These are phyloP conservation scores for Cytospora schulzeri DNA, from an alignment of 2,329 filamentous ascomycete species.

Conservation along the genomic window DNA sequence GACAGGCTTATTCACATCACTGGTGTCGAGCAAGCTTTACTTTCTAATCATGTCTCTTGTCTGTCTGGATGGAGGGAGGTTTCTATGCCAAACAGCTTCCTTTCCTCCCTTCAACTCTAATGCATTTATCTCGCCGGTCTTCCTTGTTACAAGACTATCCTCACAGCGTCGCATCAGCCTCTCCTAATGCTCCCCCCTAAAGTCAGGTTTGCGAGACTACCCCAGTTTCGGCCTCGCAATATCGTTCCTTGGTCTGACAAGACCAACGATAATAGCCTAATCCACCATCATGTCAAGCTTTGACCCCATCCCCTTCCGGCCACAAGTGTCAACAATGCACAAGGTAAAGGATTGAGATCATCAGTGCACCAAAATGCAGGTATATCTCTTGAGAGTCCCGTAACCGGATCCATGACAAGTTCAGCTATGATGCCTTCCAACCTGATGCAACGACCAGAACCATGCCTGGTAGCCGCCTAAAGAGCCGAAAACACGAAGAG, in stretches of 20 bases:
- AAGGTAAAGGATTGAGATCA: slow-evolving; percentile 3
- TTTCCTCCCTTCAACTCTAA: slow-evolving; percentile 27
- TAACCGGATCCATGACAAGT: slow-evolving; percentile 10
- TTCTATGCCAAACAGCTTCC: slow-evolving; percentile 30
- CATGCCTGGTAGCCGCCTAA: slow-evolving; percentile 29
- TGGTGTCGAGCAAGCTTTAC: neutral
- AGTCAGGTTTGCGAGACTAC: neutral
- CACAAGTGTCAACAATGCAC: slow-evolving; percentile 17
- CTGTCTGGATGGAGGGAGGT: slow-evolving; percentile 23
- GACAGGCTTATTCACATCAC: neutral
- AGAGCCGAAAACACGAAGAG: slow-evolving; percentile 41
- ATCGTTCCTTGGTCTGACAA: neutral
- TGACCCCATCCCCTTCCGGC: neutral
- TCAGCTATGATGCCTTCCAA: slow-evolving; percentile 13
- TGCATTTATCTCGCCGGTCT: slow-evolving; percentile 25
- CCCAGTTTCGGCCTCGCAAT: slow-evolving; percentile 4
- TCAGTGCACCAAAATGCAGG: slow-evolving; percentile 10
- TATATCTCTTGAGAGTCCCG: neutral
- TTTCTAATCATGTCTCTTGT: slow-evolving; percentile 30
- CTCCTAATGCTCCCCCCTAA: slow-evolving; percentile 1
- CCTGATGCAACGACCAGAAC: slow-evolving; percentile 16
- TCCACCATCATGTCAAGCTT: slow-evolving; percentile 18
- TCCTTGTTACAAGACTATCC: neutral
- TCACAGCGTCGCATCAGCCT: slow-evolving; percentile 1
- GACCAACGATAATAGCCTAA: slow-evolving; percentile 12